These are phyloP conservation scores for Leccinum angustisporum DNA, from an alignment of 1,284 basidiomycete species.

Conservation along the genomic window DNA sequence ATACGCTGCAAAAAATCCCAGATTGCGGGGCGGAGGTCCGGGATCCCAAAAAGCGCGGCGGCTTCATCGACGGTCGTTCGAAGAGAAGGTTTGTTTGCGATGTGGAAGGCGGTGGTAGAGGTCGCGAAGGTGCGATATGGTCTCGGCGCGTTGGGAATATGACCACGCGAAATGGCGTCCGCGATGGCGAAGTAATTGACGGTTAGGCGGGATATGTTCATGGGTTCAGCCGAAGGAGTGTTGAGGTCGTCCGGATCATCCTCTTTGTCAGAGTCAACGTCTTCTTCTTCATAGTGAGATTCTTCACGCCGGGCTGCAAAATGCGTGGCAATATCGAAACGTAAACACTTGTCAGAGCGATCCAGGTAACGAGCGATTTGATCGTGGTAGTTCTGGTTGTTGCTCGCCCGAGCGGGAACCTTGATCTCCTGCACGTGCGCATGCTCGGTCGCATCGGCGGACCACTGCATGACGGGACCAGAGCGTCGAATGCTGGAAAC, in stretches of 20 bases:
- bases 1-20: neutral
- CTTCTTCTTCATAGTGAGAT: neutral
- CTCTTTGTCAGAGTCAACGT: neutral
- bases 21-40: neutral
- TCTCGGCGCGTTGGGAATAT: neutral
- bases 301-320: neutral
- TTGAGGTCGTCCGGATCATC: neutral
- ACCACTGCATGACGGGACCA: neutral
- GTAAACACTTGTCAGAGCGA: neutral
- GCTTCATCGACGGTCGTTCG: neutral
- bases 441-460: neutral
- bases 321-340: neutral
- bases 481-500: neutral
- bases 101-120: neutral
- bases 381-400: neutral
- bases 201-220: neutral
- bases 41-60: neutral
- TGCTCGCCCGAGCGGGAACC: neutral
- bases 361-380: neutral
- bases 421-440: neutral
- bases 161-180: neutral
- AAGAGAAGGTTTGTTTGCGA: neutral
- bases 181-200: neutral
- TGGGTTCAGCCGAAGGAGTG: neutral
- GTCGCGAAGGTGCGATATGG: neutral